Conservation (phyloP, 495 filamentous ascomycete species). For the Penicillium manginii region DNA sequence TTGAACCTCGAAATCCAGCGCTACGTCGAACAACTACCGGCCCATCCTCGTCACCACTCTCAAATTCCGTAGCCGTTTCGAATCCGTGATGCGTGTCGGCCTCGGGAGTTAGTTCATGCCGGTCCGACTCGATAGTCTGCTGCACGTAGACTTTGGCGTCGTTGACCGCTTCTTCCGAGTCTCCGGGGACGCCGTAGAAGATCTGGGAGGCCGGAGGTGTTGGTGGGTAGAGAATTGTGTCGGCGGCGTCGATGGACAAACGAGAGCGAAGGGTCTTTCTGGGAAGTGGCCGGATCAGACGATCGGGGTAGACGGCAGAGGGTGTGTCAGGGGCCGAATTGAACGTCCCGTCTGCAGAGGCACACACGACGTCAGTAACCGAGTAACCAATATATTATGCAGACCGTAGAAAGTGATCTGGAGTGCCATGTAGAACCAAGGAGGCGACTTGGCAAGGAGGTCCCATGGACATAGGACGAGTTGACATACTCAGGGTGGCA, state of each 20-base stretch:
- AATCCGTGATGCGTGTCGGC: conserved; percentile 45
- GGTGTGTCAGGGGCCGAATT: conserved; percentile 70
- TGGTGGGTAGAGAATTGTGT: conserved; percentile 79
- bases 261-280: conserved; percentile 84
- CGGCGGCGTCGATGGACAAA: conserved; percentile 80
- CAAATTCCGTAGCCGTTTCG: conserved; percentile 45
- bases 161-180: conserved; percentile 42
- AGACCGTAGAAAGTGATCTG: conserved; percentile 13
- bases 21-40: conserved; percentile 50
- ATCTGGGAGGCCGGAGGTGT: conserved; percentile 67
- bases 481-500: conserved; percentile 53
- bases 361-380: conserved; percentile 47
- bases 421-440: conserved; percentile 5
- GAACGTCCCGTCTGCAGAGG: conserved; percentile 52
- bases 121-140: conserved; percentile 41
- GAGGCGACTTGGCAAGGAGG: conserved; percentile 19
- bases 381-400: conserved; percentile 35
- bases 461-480: conserved; percentile 29
- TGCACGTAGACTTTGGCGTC: conserved; percentile 52
- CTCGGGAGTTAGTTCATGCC: conserved; percentile 53
- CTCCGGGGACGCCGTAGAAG: conserved; percentile 73
- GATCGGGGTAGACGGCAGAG: conserved; percentile 79
- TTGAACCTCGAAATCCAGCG: conserved; percentile 46
- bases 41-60: conserved; percentile 52
- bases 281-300: conserved; percentile 91